Evolutionary conservation across 2,329 filamentous ascomycete species (phyloP).

Genomic region (Stachybotrys chlorohalonatus): DNA sequence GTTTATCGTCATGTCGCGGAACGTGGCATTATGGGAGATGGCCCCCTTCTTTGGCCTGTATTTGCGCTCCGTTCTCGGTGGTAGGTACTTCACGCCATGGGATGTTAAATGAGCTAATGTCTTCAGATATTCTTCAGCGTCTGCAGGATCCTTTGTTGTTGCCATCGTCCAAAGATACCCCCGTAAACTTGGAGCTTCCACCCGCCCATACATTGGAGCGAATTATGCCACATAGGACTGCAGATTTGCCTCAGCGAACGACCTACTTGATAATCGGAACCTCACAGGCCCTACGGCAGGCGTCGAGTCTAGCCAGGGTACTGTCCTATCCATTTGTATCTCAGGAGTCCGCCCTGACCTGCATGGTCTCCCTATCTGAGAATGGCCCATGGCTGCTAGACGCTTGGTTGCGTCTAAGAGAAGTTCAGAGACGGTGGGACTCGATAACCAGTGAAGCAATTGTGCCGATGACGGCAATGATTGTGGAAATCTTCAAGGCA

Average conservation of each 20-base stretch:
- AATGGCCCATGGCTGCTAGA: constrained; percentile 42
- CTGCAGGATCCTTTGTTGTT: constrained; percentile 21
- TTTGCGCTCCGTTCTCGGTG: constrained; percentile 35
- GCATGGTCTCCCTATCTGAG: constrained; percentile 26
- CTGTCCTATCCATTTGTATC: constrained; percentile 30
- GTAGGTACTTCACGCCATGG: constrained; percentile 23
- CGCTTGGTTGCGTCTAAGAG: constrained; percentile 31
- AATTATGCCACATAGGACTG: constrained; percentile 17
- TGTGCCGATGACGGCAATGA: constrained; percentile 25
- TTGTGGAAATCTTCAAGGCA: constrained; percentile 22
- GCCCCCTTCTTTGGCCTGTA: constrained; percentile 35
- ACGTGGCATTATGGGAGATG: constrained; percentile 38
- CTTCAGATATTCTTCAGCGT: constrained; percentile 21
- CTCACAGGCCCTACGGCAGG: constrained; percentile 38
- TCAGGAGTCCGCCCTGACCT: constrained; percentile 20
- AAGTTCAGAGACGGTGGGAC: constrained; percentile 28
- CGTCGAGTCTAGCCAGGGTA: constrained; percentile 32
- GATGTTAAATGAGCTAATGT: constrained; percentile 7
- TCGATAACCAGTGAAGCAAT: constrained; percentile 18
- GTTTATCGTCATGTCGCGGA: constrained; percentile 33
- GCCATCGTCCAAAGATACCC: constrained; percentile 15
- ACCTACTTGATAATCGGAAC: constrained; percentile 29
- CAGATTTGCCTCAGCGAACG: constrained; percentile 15
- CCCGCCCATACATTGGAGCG: constrained; percentile 25
- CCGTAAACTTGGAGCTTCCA: constrained; percentile 26